Conservation (phyloP, 2,329 filamentous ascomycete genomes). For the Myotisia sp. region DNA sequence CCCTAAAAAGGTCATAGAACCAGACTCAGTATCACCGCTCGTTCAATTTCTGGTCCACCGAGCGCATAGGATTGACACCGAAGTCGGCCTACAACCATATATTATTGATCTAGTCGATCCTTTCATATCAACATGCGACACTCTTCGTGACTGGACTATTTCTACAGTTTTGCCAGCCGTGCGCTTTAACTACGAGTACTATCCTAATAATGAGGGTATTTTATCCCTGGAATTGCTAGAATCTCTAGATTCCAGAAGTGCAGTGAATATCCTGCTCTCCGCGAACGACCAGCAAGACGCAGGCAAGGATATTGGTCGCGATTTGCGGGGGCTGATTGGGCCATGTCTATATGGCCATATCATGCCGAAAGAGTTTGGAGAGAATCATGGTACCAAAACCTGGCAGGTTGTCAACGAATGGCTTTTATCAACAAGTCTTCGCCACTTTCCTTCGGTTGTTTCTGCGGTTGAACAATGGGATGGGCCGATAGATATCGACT, state of each 20-base stretch:
- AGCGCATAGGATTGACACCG: slow-evolving; percentile 43
- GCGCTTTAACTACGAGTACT: slow-evolving; percentile 49
- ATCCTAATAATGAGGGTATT: slow-evolving; percentile 34
- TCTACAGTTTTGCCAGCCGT: slow-evolving; percentile 45
- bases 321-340: slow-evolving; percentile 44
- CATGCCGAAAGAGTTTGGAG: slow-evolving; percentile 32
- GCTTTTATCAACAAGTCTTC: slow-evolving; percentile 40
- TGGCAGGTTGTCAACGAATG: slow-evolving; percentile 48
- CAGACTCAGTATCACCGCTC: slow-evolving; percentile 35
- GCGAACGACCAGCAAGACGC: slow-evolving; percentile 24
- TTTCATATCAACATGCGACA: slow-evolving; percentile 40
- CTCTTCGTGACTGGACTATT: slow-evolving; percentile 45
- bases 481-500: slow-evolving; percentile 45
- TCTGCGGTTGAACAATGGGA: slow-evolving; percentile 43
- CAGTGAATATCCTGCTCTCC: slow-evolving; percentile 40
- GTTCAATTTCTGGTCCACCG: slow-evolving; percentile 47
- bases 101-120: slow-evolving; percentile 43
- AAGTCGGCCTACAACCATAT: slow-evolving; percentile 44
- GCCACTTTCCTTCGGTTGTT: slow-evolving; percentile 37
- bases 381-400: slow-evolving; percentile 33
- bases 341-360: slow-evolving; percentile 49
- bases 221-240: slow-evolving; percentile 40
- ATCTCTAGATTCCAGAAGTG: slow-evolving; percentile 36
- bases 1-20: slow-evolving; percentile 28
- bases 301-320: slow-evolving; percentile 34